Evolutionary conservation across 208 protist species (phyloP), one percentile per base, ranked within the genome.

Genomic region (Trypanosomatidae sp.): DNA sequence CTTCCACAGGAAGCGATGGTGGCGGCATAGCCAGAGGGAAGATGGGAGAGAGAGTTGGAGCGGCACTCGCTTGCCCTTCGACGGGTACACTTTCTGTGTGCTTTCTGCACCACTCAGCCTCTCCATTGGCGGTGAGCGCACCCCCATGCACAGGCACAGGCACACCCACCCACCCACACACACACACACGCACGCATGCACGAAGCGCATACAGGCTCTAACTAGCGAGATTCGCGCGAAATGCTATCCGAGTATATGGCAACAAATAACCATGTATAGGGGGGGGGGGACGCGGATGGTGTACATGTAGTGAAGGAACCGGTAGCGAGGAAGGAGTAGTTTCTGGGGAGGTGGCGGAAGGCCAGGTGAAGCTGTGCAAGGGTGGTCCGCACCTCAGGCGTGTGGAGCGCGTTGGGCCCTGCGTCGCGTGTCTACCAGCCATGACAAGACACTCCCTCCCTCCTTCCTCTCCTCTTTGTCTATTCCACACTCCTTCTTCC

Each of bases 1-100:
- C 25, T 30, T 25, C 15, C 53, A 22, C 25, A 22, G 22, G 17
- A 22, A 28, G 50, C 10, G 22, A 55, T 22, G 50, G 50, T 28
- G 8, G 19, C n/a, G 22, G 25, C 22, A 55, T 28, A 17, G 17
- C 50, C 22, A 28, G 50, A 55, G 50, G 22, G 17, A 22, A 28
- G 50, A 22, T 5, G 50, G n/a, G 53, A 25, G 19, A 55, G 3
- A 4, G 53, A 4, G 53, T 3, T 6, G 25, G 52, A 58, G 8
- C 13, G 30, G 19, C 53, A 1, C 33, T 66, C 71, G 77, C 53
- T 50, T 22, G 56, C 28, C 69, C 60, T 69, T 12, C 53, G 13
- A 9, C 9, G n/a, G 53, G 30, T 1, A 3, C n/a, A 58, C 12
- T 13, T 7, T 17, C n/a, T 25, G n/a, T 12, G 25, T 2, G 3